Evolutionary conservation across 2,329 filamentous ascomycete species (phyloP).

Genomic region (Aspergillus neoniger): DNA sequence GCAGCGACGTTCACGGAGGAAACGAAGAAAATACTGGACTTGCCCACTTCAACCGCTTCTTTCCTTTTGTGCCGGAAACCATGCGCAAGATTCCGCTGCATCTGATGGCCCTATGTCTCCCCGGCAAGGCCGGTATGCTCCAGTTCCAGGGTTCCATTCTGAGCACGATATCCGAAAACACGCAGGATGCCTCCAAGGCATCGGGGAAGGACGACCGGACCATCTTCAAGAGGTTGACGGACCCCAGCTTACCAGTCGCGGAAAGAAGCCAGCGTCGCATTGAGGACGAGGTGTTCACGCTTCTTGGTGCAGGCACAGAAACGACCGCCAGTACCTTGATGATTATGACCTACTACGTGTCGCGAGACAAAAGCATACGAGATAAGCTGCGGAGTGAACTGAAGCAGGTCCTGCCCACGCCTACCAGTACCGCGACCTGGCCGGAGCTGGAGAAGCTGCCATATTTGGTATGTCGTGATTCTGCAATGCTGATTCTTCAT

Average conservation of each 20-base stretch:
- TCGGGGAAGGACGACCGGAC: conserved; percentile 13
- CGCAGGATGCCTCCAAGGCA: conserved; percentile 5
- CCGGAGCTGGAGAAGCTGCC: conserved; percentile 41
- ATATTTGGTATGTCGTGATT: conserved; percentile 34
- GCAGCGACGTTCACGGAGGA: conserved; percentile 1
- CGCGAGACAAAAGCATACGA: conserved; percentile 21
- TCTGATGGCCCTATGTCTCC: conserved; percentile 14
- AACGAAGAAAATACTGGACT: conserved; percentile 26
- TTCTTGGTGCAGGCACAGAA: conserved; percentile 40
- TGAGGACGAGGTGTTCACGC: conserved; percentile 33
- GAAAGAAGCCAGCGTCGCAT: conserved; percentile 40
- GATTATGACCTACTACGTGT: conserved; percentile 35
- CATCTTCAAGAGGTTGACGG: conserved; percentile 35
- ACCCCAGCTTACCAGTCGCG: conserved; percentile 36
- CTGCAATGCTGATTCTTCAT: not conserved
- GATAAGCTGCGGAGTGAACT: conserved; percentile 31
- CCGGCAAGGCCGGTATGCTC: conserved; percentile 12
- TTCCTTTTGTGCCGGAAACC: conserved; percentile 15
- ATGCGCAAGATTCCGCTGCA: conserved; percentile 15
- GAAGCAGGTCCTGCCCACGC: conserved; percentile 28
- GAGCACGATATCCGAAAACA: not conserved
- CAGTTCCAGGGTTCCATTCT: conserved; percentile 18
- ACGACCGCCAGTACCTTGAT: conserved; percentile 36
- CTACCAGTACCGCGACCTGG: conserved; percentile 24
- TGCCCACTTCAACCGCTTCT: conserved; percentile 25